Percentiles rank a stretch among this genome's conserved stretches.
phyloP scores from a whole-genome alignment of 176 grass and related monocot species.

The Carex parvula region DNA sequence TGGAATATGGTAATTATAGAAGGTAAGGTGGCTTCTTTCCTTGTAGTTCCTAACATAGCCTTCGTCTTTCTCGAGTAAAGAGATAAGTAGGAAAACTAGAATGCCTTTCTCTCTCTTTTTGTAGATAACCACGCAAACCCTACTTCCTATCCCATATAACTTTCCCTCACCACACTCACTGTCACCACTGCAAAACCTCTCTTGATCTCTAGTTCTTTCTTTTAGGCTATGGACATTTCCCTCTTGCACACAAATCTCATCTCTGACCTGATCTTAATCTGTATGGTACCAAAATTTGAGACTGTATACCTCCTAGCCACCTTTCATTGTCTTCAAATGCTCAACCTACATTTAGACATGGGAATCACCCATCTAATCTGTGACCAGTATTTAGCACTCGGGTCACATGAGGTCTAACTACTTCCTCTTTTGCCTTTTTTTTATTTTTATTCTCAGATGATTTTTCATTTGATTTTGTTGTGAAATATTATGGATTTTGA shows the following conservation, averaged over 20 bases:
- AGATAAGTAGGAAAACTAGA: not conserved
- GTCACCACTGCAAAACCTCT: not conserved
- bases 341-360: not conserved
- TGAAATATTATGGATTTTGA: not conserved
- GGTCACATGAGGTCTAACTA: not conserved
- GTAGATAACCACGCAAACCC: not conserved
- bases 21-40: not conserved
- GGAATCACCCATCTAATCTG: not conserved
- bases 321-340: not conserved
- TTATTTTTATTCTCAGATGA: not conserved
- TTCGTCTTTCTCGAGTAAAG: not conserved
- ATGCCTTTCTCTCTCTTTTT: not conserved
- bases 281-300: slow-evolving; percentile 18
- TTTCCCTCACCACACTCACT: not conserved
- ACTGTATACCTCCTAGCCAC: not conserved
- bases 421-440: not conserved
- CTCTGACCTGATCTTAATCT: not conserved
- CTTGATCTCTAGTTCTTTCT: not conserved
- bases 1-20: not conserved
- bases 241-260: not conserved
- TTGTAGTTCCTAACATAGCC: slow-evolving; percentile 16
- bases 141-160: not conserved
- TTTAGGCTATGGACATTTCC: not conserved
- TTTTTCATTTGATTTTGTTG: not conserved
- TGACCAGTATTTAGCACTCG: not conserved